Evolutionary conservation across 2,329 filamentous ascomycete genomes (phyloP), one percentile per base, ranked within the genome.

Genomic region (Colletotrichum coccodes): DNA sequence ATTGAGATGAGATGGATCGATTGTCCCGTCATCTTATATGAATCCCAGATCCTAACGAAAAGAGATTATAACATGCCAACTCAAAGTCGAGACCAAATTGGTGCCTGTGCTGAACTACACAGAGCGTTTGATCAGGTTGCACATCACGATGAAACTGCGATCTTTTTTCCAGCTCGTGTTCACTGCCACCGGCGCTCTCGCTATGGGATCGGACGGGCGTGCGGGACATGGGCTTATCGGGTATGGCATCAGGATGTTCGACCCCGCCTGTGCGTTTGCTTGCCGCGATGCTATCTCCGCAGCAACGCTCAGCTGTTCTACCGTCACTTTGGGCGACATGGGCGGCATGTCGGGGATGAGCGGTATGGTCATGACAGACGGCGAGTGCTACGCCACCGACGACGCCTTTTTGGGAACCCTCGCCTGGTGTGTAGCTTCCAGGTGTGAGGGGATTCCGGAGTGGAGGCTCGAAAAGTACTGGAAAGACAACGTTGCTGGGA

Each of bases 231-330:
- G 67, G 16, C 52, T 70, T 18, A 53, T 65, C 32, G 61, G 58
- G 11, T 60, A 54, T n/a, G 63, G 60, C 60, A 57, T 59, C 36
- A 44, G 5, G 16, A 59, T 68, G 30, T 65, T 46, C 38, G 23
- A 42, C 21, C 76, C 76, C 4, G 67, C 71, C 26, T 79, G 78
- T 54, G 77, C 77, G 26, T 77, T 73, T 47, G 71, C 73, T 16
- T 77, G 76, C 62, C 71, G 71, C 4, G 71, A 71, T 28, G 61
- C 60, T 28, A 68, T 75, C 40, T 66, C 70, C 53, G 68, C 67
- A 12, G 44, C 42, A 53, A 71, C 73, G 21, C 68, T 76, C 6
- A 71, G 71, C 57, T 76, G 74, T 68, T 72, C 73, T n/a, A 68
- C 57, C n/a, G 53, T 38, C 18, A 34, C 50, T 14, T 42, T 38